Evolutionary conservation across 2,329 filamentous ascomycete genomes (phyloP).

Genomic region (Epicoccum nigrum): DNA sequence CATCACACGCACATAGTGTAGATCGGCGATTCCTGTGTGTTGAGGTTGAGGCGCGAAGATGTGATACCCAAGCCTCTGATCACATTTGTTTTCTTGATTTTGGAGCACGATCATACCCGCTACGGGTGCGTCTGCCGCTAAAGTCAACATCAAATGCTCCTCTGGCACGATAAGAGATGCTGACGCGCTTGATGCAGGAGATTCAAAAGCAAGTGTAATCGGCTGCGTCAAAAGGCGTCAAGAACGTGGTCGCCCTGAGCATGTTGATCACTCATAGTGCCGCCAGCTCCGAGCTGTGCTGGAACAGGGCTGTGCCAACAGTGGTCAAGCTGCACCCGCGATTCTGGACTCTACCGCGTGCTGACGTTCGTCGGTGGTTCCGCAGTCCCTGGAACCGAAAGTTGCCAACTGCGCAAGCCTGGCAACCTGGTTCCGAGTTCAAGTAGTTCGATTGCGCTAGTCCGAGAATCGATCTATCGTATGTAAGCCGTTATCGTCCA

Average conservation of each 20-base stretch:
- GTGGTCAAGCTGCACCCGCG: constrained; percentile 1
- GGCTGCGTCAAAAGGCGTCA: background rate
- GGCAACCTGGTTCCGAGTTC: background rate
- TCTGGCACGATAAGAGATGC: constrained; percentile 9
- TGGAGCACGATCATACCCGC: constrained; percentile 4
- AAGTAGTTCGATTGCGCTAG: constrained; percentile 6
- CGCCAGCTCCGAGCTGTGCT: constrained; percentile 3
- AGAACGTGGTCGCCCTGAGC: constrained; percentile 8
- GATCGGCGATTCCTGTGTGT: background rate
- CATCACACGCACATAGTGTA: background rate
- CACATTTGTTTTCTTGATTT: constrained; percentile 8
- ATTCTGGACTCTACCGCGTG: constrained; percentile 15
- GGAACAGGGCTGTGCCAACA: constrained; percentile 6
- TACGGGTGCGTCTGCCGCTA: constrained; percentile 10
- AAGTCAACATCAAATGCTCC: constrained; percentile 7
- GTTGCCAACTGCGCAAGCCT: background rate
- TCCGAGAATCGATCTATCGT: background rate
- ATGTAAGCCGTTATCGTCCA: constrained; percentile 9
- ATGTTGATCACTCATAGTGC: constrained; percentile 8
- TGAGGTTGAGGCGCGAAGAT: constrained; percentile 5
- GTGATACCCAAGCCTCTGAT: background rate
- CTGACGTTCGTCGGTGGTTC: constrained; percentile 10
- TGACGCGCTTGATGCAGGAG: constrained; percentile 1
- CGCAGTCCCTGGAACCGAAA: constrained; percentile 1
- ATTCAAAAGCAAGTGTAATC: constrained; percentile 6